Conservation (phyloP, 2,329 filamentous ascomycete species). For the Claviceps maximensis region DNA sequence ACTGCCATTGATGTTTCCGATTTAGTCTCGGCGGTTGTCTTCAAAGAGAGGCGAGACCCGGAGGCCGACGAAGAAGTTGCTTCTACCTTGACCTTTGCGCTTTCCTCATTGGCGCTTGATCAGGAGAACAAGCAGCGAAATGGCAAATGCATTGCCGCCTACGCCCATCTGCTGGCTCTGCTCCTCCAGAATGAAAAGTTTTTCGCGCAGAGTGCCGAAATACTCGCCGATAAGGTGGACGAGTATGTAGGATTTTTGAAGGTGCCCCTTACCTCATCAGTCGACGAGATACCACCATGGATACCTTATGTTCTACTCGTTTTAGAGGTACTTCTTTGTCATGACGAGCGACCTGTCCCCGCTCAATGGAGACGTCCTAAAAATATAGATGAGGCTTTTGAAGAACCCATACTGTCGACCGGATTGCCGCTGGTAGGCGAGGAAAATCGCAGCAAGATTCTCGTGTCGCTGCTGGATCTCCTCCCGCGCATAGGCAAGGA, state of each 20-base stretch:
- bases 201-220: slow-evolving; percentile 61
- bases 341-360: slow-evolving; percentile 69
- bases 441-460: slow-evolving; percentile 55
- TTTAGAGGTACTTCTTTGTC: slow-evolving; percentile 77
- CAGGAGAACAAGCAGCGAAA: slow-evolving; percentile 53
- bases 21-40: slow-evolving; percentile 62
- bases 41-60: slow-evolving; percentile 38
- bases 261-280: slow-evolving; percentile 48
- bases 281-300: slow-evolving; percentile 80
- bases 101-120: slow-evolving; percentile 55
- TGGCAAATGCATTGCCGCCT: slow-evolving; percentile 59
- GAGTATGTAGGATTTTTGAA: slow-evolving; percentile 71
- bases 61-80: slow-evolving; percentile 59
- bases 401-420: slow-evolving; percentile 45
- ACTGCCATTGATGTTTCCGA: slow-evolving; percentile 86
- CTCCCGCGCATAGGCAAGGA: slow-evolving; percentile 82
- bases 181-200: slow-evolving; percentile 74
- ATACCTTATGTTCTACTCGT: slow-evolving; percentile 82
- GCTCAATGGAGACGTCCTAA: slow-evolving; percentile 54
- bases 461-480: slow-evolving; percentile 68
- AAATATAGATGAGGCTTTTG: slow-evolving; percentile 33
- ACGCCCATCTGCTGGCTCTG: slow-evolving; percentile 80
- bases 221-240: slow-evolving; percentile 62
- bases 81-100: slow-evolving; percentile 67
- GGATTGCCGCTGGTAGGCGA: slow-evolving; percentile 42